Evolutionary conservation across 495 filamentous ascomycete species (phyloP), one percentile per base, ranked within the genome.

Genomic region (Tuber borchii): DNA sequence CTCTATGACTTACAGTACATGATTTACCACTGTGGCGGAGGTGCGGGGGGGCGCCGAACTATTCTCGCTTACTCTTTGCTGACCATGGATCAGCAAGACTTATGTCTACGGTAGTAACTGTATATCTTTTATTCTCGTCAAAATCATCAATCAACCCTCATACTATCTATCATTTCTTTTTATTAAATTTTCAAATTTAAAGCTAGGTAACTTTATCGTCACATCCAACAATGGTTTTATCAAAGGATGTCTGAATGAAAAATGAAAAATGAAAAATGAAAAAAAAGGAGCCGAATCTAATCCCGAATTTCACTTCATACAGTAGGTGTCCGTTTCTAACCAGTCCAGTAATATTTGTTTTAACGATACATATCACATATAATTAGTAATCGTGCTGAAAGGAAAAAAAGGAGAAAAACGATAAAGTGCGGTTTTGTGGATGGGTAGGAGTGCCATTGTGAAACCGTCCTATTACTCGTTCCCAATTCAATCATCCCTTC

Each of bases 371-470:
- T 61, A 61, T 61, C 7, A 12, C 20, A 5, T 22, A 10, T 20
- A 71, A 37, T 51, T 34, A 71, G 72, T 34, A 34, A 8, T 34
- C 17, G 26, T 17, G 12, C 4, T 10, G 4, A 65, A 17, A 7
- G 1, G 5, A n/a, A n/a, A n/a, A n/a, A n/a, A n/a, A n/a, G n/a
- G 71, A 34, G 61, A 26, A 45, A 40, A 61, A 45, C 20, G 8
- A 40, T 31, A 4, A 42, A 39, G 12, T 22, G 43, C 2, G 9
- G 26, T 40, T 12, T 2, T 26, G 9, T 45, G 40, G 12, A 14
- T n/a, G n/a, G n/a, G n/a, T n/a, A 81, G 73, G 16, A 81, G 40
- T 7, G 79, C 79, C 10, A 75, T 81, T 9, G 78, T 81, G 37
- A 81, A 81, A 37, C 79, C 79, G n/a, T 81, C 78, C 78, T 79